phyloP scores from a whole-genome alignment of 2,329 filamentous ascomycete genomes.

The Alternaria solani region DNA sequence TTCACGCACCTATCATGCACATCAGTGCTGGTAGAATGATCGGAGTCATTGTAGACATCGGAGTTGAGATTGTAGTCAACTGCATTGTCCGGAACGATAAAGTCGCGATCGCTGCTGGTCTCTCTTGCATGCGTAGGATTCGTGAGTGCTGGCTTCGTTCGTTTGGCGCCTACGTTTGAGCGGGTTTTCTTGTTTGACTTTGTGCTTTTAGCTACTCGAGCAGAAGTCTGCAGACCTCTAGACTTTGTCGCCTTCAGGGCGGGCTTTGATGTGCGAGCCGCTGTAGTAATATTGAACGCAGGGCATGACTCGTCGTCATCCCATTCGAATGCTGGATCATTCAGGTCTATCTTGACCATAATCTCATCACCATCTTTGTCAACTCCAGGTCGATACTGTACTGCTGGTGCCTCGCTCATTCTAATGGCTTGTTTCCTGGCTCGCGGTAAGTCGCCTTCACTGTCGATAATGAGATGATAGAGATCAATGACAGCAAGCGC shows the following conservation, averaged over 20 bases:
- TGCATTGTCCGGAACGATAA: constrained; percentile 12
- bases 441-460: constrained; percentile 8
- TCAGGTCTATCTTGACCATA: constrained; percentile 27
- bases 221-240: neutral
- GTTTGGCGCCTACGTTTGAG: neutral
- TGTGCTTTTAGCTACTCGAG: neutral
- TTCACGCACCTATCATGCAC: neutral
- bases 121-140: constrained; percentile 7
- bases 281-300: neutral
- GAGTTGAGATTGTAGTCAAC: neutral
- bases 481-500: constrained; percentile 23
- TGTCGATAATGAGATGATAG: constrained; percentile 26
- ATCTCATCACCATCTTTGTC: constrained; percentile 10
- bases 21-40: neutral
- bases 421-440: constrained; percentile 10
- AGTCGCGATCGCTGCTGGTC: constrained; percentile 9
- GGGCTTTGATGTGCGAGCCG: neutral
- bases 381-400: neutral
- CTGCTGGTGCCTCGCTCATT: constrained; percentile 1
- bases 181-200: neutral
- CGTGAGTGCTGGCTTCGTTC: neutral
- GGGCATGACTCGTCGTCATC: constrained; percentile 18
- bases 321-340: constrained; percentile 22
- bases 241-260: neutral
- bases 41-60: neutral